Conservation (phyloP, 345 rosid species). For the Anastatica hierochuntica region DNA sequence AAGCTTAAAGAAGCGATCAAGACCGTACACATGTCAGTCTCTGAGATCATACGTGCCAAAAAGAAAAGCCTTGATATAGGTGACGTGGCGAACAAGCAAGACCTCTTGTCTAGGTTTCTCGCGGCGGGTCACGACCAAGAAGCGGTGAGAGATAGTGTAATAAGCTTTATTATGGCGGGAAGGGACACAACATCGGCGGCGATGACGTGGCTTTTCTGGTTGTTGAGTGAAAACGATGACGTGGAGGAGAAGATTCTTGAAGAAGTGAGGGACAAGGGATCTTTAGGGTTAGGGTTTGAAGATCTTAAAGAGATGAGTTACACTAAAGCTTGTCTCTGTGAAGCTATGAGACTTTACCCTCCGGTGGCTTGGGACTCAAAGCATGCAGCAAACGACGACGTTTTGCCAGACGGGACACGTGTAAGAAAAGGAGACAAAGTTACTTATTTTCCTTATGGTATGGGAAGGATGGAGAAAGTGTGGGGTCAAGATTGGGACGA, state of each 20-base stretch:
- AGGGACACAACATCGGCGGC: constrained; percentile 63
- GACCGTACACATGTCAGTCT: constrained; percentile 26
- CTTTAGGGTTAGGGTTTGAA: constrained; percentile 27
- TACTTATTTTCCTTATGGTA: constrained; percentile 53
- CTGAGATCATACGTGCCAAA: constrained; percentile 34
- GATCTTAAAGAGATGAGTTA: constrained; percentile 37
- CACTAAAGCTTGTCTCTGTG: constrained; percentile 53
- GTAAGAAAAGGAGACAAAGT: constrained; percentile 46
- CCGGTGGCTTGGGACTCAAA: constrained; percentile 74
- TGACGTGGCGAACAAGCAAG: constrained; percentile 11
- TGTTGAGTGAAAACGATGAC: constrained; percentile 29
- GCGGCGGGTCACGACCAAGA: constrained; percentile 37
- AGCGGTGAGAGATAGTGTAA: constrained; percentile 44
- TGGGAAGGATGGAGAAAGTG: constrained; percentile 67
- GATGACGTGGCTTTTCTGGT: constrained; percentile 69
- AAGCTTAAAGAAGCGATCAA: constrained; percentile 35
- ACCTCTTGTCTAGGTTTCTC: constrained; percentile 45
- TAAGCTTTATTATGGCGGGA: constrained; percentile 70
- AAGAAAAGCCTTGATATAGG: constrained; percentile 18
- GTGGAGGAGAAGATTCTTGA: constrained; percentile 24
- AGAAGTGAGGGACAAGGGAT: constrained; percentile 25
- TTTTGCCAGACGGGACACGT: constrained; percentile 55
- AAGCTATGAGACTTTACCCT: constrained; percentile 69
- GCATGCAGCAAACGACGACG: constrained; percentile 42
- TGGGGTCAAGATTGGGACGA: constrained; percentile 62